Conservation (phyloP, 306 rosid species). For the barrel medic (Medicago truncatula) region MtrunA17r5.0-ANR NC_053043.1:50234001-50234500, state of each 20-base stretch:
- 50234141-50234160: slow-evolving; percentile 91
- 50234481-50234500: slow-evolving; percentile 35
- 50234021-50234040: slow-evolving; percentile 16
- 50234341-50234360: too few relatives aligned
- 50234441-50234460: slow-evolving; percentile 13
- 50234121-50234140: slow-evolving; percentile 95
- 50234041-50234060: slow-evolving; percentile 22
- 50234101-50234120: slow-evolving; percentile 96
- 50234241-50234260: too few relatives aligned
- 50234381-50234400: slow-evolving; percentile 6
- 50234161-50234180: slow-evolving; percentile 98
- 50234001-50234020: neutral
- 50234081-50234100: slow-evolving; percentile 64
- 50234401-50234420: too few relatives aligned
- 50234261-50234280: too few relatives aligned
- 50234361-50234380: slow-evolving; percentile 13
- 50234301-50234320: too few relatives aligned
- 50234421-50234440: neutral
- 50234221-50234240: too few relatives aligned
- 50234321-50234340: too few relatives aligned
- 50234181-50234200: slow-evolving; percentile 4
- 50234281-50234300: too few relatives aligned
- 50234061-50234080: slow-evolving; percentile 26
- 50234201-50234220: slow-evolving; percentile 14
- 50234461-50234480: neutral